Evolutionary conservation across 2,329 filamentous ascomycete species (phyloP).

Genomic region (Macroventuria anomochaeta): DNA sequence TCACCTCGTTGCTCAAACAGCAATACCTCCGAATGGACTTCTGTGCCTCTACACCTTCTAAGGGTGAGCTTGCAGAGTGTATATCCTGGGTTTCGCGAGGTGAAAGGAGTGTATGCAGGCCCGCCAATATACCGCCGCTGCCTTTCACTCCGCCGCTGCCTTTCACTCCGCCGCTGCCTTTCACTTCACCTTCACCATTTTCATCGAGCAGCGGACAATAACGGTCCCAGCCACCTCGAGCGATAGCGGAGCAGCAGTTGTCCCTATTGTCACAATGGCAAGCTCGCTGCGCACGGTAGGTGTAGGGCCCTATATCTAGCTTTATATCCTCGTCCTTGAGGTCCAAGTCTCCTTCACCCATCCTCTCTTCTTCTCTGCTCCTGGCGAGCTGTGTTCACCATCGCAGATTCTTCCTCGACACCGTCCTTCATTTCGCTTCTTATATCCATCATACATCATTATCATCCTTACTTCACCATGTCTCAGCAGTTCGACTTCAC

Average conservation of each 20-base stretch:
- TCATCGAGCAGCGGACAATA: not conserved
- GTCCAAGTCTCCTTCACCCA: not conserved
- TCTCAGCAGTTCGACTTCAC: not conserved
- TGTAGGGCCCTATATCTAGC: not conserved
- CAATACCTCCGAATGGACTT: too few relatives aligned
- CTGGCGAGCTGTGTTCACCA: not conserved
- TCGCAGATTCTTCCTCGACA: not conserved
- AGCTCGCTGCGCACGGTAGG: not conserved
- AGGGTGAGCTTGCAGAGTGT: too few relatives aligned
- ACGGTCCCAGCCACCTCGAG: not conserved
- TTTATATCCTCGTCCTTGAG: not conserved
- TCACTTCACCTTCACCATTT: not conserved
- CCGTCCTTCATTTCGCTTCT: slow-evolving; percentile 4
- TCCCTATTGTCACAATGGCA: slow-evolving; percentile 1
- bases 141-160: too few relatives aligned
- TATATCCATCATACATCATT: not conserved
- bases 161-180: not conserved
- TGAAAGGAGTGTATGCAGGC: too few relatives aligned
- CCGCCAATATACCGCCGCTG: too few relatives aligned
- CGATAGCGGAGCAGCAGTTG: not conserved
- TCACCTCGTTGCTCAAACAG: too few relatives aligned
- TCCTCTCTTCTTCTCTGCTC: not conserved
- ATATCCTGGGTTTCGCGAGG: too few relatives aligned
- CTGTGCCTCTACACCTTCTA: too few relatives aligned
- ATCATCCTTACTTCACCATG: not conserved